These are phyloP conservation scores for Claviceps capensis DNA, from an alignment of 2,329 filamentous ascomycete genomes.

Conservation along the genomic window DNA sequence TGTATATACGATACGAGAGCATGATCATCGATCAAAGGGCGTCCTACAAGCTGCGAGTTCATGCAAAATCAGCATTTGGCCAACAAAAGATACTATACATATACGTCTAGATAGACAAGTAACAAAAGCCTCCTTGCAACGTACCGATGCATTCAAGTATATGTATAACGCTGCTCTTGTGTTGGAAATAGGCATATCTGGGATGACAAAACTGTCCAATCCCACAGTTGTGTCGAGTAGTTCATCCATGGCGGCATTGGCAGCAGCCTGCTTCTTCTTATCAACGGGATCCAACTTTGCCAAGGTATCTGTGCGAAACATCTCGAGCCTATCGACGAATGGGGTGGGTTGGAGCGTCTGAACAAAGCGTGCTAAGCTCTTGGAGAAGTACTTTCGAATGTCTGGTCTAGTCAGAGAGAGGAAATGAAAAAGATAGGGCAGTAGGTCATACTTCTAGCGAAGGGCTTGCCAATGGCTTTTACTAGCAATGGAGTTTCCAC, in stretches of 20 bases:
- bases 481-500: slow-evolving; percentile 46
- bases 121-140: slow-evolving; percentile 13
- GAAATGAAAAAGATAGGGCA: background rate
- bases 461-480: slow-evolving; percentile 35
- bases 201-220: slow-evolving; percentile 38
- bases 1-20: slow-evolving; percentile 68
- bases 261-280: slow-evolving; percentile 34
- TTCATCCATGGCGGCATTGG: slow-evolving; percentile 39
- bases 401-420: slow-evolving; percentile 17
- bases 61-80: background rate
- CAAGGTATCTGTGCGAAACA: slow-evolving; percentile 44
- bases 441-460: slow-evolving; percentile 34
- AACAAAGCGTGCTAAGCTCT: slow-evolving; percentile 39
- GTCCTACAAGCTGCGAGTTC: slow-evolving; percentile 55
- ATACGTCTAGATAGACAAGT: background rate
- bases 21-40: slow-evolving; percentile 71
- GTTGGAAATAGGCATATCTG: slow-evolving; percentile 57
- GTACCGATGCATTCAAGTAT: slow-evolving; percentile 68
- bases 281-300: slow-evolving; percentile 39
- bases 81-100: background rate
- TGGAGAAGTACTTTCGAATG: slow-evolving; percentile 33
- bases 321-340: slow-evolving; percentile 39
- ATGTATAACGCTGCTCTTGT: slow-evolving; percentile 75
- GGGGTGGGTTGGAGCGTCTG: slow-evolving; percentile 43
- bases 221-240: slow-evolving; percentile 43